Conservation (phyloP, 176 grass and related monocot species). For the Urochloa ruziziensis region DNA sequence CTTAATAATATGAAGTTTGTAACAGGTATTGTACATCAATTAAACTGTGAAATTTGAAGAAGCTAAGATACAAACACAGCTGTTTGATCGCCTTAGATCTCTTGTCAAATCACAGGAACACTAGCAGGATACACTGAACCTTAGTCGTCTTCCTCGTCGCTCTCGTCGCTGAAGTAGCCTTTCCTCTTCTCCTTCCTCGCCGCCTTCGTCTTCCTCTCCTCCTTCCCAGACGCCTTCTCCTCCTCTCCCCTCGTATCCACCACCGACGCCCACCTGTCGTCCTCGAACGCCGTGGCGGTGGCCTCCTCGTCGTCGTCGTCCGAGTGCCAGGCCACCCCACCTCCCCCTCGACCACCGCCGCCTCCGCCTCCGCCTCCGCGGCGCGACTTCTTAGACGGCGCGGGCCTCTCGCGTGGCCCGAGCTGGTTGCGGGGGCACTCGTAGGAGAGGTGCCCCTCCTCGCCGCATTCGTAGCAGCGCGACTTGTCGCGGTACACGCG, state of each 20-base stretch:
- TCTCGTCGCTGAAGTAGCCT: conserved; percentile 98
- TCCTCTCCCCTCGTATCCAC: conserved; percentile 47
- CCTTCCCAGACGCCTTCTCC: conserved; percentile 48
- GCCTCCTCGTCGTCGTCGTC: conserved; percentile 40
- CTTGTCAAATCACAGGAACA: conserved; percentile 4
- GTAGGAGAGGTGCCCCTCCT: conserved; percentile 86
- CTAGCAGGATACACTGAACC: conserved; percentile 27
- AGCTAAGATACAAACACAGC: conserved; percentile 29
- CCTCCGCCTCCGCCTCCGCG: not conserved
- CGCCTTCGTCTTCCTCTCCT: conserved; percentile 25
- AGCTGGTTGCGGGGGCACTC: conserved; percentile 96
- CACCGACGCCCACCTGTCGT: conserved; percentile 59
- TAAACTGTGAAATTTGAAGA: conserved; percentile 9
- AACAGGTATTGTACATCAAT: conserved; percentile 12
- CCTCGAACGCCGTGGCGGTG: conserved; percentile 37
- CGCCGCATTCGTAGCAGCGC: conserved; percentile 83
- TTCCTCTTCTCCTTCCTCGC: conserved; percentile 76
- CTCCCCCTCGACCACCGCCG: not conserved
- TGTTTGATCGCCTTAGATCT: not conserved
- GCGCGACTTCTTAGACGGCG: conserved; percentile 44
- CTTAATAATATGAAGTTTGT: not conserved
- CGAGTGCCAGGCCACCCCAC: conserved; percentile 9
- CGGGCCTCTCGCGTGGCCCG: conserved; percentile 71
- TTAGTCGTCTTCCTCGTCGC: conserved; percentile 73
- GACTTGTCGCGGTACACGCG: conserved; percentile 91